Conservation (phyloP, 768 basidiomycete species). For the Xerocomus spinulosus region DNA sequence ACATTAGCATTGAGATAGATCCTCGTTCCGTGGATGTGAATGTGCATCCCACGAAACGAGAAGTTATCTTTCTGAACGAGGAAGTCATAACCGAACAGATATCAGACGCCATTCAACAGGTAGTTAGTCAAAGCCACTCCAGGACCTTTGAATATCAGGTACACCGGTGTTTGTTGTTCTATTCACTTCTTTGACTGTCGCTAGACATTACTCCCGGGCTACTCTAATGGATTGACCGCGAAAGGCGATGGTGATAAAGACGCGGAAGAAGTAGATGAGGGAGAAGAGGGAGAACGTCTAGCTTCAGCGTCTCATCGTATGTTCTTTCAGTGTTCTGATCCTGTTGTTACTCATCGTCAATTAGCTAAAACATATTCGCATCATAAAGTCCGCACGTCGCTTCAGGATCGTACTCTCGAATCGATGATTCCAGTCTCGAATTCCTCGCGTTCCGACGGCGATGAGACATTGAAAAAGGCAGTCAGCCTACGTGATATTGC, state of each 20-base stretch:
- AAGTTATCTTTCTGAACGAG: conserved; percentile 92
- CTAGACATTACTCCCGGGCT: conserved; percentile 60
- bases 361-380: conserved; percentile 59
- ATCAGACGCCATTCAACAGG: conserved; percentile 65
- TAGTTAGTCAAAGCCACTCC: conserved; percentile 62
- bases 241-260: conserved; percentile 32
- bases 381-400: conserved; percentile 88
- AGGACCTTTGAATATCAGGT: conserved; percentile 73
- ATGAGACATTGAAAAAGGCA: conserved; percentile 15
- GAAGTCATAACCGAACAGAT: conserved; percentile 78
- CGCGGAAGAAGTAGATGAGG: conserved; percentile 36
- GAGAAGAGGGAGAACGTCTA: conserved; percentile 28
- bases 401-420: conserved; percentile 85
- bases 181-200: neutral
- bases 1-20: conserved; percentile 68
- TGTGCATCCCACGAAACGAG: conserved; percentile 95
- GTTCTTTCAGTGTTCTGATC: neutral
- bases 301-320: conserved; percentile 25
- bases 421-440: conserved; percentile 83
- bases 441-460: conserved; percentile 40
- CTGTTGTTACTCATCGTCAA: conserved; percentile 3
- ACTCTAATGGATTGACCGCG: conserved; percentile 32
- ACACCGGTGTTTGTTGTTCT: neutral
- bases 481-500: conserved; percentile 50
- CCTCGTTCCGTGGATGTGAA: conserved; percentile 93